These are phyloP conservation scores for Morella rubra DNA, from an alignment of 306 rosid genomes.

Conservation along the genomic window DNA sequence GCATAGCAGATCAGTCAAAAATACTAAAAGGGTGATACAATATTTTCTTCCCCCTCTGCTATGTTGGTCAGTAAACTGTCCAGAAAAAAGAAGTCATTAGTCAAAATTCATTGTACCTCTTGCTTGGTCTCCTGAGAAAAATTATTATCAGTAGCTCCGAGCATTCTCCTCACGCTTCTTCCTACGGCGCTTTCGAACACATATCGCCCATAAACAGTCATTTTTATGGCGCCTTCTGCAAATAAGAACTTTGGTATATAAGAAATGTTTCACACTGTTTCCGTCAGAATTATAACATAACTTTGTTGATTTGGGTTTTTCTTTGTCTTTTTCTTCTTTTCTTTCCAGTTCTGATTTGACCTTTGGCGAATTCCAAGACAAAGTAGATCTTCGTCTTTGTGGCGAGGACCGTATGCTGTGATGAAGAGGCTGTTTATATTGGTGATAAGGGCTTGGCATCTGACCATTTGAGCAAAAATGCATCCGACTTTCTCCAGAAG, in stretches of 20 bases:
- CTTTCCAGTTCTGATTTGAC: not conserved
- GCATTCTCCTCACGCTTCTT: conserved; percentile 90
- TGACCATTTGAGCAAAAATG: no score
- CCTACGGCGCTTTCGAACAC: conserved; percentile 88
- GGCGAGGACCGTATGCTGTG: no score
- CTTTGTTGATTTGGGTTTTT: not conserved
- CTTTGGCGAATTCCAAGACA: no score
- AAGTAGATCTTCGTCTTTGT: no score
- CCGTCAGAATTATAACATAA: not conserved
- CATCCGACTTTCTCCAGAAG: no score
- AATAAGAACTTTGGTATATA: conserved; percentile 22
- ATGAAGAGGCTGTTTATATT: no score
- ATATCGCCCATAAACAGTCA: conserved; percentile 93
- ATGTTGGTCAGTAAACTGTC: no score
- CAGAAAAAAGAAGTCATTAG: conserved; percentile 4
- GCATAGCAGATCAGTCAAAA: conserved; percentile 11
- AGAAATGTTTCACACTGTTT: not conserved
- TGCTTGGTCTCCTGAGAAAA: conserved; percentile 52
- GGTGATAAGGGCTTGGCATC: no score
- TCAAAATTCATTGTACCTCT: conserved; percentile 50
- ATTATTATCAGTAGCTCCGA: conserved; percentile 50
- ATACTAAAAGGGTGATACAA: not conserved
- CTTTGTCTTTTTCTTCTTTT: no score
- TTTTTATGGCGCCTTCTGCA: conserved; percentile 94
- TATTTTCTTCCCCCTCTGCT: not conserved